phyloP scores from a whole-genome alignment of 1,139 yeast genomes.

The Candida sp. region DNA sequence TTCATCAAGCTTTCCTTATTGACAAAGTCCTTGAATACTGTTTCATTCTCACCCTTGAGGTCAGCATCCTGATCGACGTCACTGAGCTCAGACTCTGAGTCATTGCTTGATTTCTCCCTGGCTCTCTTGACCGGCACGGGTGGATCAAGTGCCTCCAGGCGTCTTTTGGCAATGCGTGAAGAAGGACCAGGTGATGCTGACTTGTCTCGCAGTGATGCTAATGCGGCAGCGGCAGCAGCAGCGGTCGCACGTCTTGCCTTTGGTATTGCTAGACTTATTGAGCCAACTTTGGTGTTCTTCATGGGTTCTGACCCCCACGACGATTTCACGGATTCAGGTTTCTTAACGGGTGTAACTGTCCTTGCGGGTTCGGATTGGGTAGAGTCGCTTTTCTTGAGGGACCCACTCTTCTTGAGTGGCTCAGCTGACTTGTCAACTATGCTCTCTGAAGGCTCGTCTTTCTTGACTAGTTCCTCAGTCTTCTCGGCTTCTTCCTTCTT shows the following conservation, averaged over 20 bases:
- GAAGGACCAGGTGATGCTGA: not conserved
- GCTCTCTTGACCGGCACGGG: not conserved
- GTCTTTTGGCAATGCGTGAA: not conserved
- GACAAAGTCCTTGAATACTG: not conserved
- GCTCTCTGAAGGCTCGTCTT: not conserved
- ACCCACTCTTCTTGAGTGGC: not conserved
- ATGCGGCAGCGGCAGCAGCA: not conserved
- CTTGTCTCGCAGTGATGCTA: not conserved
- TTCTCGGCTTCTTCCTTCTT: not conserved
- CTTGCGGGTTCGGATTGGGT: not conserved
- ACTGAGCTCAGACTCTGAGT: not conserved
- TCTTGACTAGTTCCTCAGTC: not conserved
- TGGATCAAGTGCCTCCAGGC: not conserved
- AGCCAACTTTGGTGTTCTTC: not conserved
- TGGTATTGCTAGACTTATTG: not conserved
- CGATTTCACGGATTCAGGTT: not conserved
- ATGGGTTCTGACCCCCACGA: not conserved
- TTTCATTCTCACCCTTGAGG: constrained; percentile 3
- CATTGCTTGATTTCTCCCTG: not conserved
- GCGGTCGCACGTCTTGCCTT: not conserved
- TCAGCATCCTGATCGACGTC: constrained; percentile 1
- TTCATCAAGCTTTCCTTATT: not conserved
- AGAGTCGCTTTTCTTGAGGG: not conserved
- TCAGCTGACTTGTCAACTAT: not conserved
- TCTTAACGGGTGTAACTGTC: not conserved